Conservation (phyloP, 768 basidiomycete species). For the Psilocybe tampanensis region DNA sequence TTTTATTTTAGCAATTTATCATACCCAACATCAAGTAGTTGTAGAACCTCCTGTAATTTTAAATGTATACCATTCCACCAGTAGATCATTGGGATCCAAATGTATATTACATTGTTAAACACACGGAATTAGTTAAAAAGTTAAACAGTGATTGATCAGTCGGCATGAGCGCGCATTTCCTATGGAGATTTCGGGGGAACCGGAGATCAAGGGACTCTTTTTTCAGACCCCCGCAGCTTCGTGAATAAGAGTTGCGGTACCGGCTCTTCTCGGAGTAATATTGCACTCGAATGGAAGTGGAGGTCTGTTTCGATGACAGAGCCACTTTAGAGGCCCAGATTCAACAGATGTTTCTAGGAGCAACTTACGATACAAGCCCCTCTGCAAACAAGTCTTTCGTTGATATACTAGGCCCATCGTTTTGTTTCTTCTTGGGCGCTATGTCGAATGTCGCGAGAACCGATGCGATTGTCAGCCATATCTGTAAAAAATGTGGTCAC, state of each 20-base stretch:
- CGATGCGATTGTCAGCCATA: constrained; percentile 20
- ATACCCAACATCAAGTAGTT: neutral
- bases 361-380: neutral
- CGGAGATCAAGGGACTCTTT: neutral
- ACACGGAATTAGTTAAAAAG: too few relatives aligned
- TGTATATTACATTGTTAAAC: neutral
- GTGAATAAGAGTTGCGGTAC: neutral
- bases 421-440: constrained; percentile 10
- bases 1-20: neutral
- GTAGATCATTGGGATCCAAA: neutral
- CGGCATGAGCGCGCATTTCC: neutral
- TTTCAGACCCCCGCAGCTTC: neutral
- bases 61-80: neutral
- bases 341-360: neutral
- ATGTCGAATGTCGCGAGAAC: constrained; percentile 18
- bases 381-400: constrained; percentile 13
- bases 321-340: neutral
- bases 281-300: neutral
- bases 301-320: neutral
- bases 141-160: too few relatives aligned
- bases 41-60: neutral
- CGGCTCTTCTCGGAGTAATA: neutral
- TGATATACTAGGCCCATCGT: constrained; percentile 10
- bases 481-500: constrained; percentile 2
- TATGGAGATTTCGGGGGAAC: neutral